A percentile compares a stretch with the other conserved stretches of the same genome.
These are phyloP conservation scores for Francoa sonchifolia DNA, from an alignment of 441 rosid species.

Conservation along the genomic window DNA sequence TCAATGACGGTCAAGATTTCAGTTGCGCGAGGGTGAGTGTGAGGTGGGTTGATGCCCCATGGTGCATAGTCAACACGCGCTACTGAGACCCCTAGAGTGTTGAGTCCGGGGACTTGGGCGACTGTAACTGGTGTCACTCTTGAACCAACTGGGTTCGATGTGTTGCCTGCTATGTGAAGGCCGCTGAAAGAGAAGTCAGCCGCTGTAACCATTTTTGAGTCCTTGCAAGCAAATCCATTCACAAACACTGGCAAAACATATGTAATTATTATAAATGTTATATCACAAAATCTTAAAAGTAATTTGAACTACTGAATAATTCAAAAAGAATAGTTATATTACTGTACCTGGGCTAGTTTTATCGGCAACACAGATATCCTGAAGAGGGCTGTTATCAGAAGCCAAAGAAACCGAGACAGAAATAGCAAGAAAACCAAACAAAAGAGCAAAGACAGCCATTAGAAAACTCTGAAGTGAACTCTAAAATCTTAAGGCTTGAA, in stretches of 20 bases:
- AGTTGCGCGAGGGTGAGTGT: constrained; percentile 21
- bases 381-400: constrained; percentile 3
- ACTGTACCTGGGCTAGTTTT: neutral
- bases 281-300: neutral
- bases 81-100: constrained; percentile 34
- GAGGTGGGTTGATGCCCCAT: constrained; percentile 24
- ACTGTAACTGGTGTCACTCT: constrained; percentile 12
- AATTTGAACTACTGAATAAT: neutral
- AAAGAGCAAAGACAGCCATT: too few relatives aligned
- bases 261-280: neutral
- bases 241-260: constrained; percentile 15
- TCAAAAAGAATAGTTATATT: neutral
- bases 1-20: constrained; percentile 18
- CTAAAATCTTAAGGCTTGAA: too few relatives aligned
- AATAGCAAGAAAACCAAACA: too few relatives aligned
- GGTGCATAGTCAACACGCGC: constrained; percentile 21
- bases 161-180: constrained; percentile 12
- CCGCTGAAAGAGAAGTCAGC: constrained; percentile 20
- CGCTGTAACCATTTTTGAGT: constrained; percentile 16
- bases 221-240: constrained; percentile 30
- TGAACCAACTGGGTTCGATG: constrained; percentile 18
- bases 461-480: too few relatives aligned
- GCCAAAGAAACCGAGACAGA: too few relatives aligned
- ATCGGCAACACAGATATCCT: constrained; percentile 24
- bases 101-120: constrained; percentile 21